These are phyloP conservation scores for Phialophora verrucosa DNA, from an alignment of 2,329 filamentous ascomycete species.

Conservation along the genomic window DNA sequence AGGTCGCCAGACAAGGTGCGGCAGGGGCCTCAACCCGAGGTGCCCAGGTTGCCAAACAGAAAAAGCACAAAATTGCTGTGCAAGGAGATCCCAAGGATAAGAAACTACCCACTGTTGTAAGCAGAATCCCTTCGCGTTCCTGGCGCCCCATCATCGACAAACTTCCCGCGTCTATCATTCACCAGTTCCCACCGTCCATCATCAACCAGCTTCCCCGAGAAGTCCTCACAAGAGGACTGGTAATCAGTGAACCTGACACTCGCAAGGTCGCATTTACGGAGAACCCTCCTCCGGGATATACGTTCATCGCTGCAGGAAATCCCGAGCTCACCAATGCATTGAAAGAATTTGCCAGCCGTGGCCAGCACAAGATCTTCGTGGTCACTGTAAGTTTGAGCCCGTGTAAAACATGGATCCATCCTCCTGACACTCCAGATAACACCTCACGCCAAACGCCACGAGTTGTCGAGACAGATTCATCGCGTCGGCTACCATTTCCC, in stretches of 20 bases:
- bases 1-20: constrained; percentile 20
- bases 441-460: constrained; percentile 56
- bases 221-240: constrained; percentile 17
- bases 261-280: constrained; percentile 60
- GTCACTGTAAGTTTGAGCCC: constrained; percentile 61
- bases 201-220: neutral
- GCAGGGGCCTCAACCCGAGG: constrained; percentile 27
- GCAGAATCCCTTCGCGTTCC: neutral
- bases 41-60: constrained; percentile 41
- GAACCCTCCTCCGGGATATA: constrained; percentile 64
- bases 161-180: neutral
- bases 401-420: neutral
- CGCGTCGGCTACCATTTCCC: constrained; percentile 69
- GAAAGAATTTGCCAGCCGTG: constrained; percentile 64
- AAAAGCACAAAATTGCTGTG: constrained; percentile 63
- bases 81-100: constrained; percentile 65
- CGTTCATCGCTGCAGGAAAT: constrained; percentile 65
- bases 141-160: neutral
- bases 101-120: constrained; percentile 61
- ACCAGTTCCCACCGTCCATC: neutral
- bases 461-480: constrained; percentile 65
- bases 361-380: constrained; percentile 60
- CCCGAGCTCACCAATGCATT: constrained; percentile 64
- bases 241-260: constrained; percentile 23
- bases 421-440: constrained; percentile 50